Percentiles rank a stretch among this genome's conserved stretches.
Conservation (phyloP, 371 early-diverging fungal species). For the Batkoa obscura region DNA sequence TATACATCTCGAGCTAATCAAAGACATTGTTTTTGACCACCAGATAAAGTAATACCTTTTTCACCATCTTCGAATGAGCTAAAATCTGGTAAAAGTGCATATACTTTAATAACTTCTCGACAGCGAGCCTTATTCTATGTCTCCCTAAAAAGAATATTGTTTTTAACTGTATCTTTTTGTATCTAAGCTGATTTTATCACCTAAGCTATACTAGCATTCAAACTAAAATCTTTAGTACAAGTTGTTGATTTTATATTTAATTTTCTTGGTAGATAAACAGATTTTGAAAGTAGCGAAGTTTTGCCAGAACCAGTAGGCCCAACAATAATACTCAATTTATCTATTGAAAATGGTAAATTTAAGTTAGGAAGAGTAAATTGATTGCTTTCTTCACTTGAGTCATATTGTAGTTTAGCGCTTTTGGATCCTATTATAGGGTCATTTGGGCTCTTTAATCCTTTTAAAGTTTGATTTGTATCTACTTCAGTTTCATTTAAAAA, state of each 20-base stretch:
- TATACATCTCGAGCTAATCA: constrained; percentile 71
- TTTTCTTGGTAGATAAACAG: constrained; percentile 20
- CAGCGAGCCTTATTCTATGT: constrained; percentile 40
- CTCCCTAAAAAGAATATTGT: constrained; percentile 71
- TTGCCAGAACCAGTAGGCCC: constrained; percentile 46
- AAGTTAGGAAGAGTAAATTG: constrained; percentile 23
- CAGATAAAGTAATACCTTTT: constrained; percentile 52
- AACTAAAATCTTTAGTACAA: constrained; percentile 12
- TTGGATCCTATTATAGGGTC: constrained; percentile 23
- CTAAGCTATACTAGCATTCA: constrained; percentile 40
- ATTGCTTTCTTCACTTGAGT: constrained; percentile 8
- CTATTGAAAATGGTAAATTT: constrained; percentile 27
- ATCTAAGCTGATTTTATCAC: constrained; percentile 75
- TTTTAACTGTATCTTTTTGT: constrained; percentile 57
- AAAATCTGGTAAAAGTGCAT: constrained; percentile 53
- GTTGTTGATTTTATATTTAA: neutral
- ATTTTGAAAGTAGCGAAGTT: constrained; percentile 33
- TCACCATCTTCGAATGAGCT: constrained; percentile 69
- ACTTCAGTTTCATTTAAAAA: constrained; percentile 31
- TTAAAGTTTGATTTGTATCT: constrained; percentile 10
- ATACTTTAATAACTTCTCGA: constrained; percentile 32
- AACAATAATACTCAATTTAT: constrained; percentile 32
- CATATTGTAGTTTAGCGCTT: constrained; percentile 24
- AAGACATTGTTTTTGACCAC: constrained; percentile 64
- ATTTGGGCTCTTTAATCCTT: constrained; percentile 5